A percentile compares a stretch with the other conserved stretches of the same genome.
These are phyloP conservation scores for Geotrichum macrosporum DNA, from an alignment of 1,139 yeast genomes.

Conservation along the genomic window DNA sequence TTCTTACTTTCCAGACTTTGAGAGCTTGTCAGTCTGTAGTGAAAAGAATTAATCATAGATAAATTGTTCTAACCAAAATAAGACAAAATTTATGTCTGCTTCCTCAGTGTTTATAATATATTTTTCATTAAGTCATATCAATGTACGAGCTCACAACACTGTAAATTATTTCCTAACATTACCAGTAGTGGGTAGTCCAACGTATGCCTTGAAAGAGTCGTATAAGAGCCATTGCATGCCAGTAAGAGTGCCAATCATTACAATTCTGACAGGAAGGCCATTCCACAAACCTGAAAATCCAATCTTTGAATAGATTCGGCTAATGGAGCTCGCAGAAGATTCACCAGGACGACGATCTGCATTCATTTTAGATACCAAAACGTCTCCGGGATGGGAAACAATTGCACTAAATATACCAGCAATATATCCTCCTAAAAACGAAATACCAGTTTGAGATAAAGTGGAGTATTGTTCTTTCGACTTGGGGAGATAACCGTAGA, in stretches of 20 bases:
- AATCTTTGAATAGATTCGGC: slow-evolving; percentile 58
- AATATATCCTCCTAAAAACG: slow-evolving; percentile 75
- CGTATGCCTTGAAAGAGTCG: slow-evolving; percentile 71
- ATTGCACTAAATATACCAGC: slow-evolving; percentile 84
- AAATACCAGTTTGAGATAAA: slow-evolving; percentile 70
- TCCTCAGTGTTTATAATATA: no score
- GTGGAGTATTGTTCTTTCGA: slow-evolving; percentile 46
- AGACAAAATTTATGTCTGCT: no score
- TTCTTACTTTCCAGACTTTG: no score
- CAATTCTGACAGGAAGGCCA: slow-evolving; percentile 73
- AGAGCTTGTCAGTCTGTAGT: no score
- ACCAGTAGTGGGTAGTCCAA: slow-evolving; percentile 79
- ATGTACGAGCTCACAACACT: no score
- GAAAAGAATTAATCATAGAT: no score
- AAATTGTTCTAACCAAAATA: no score
- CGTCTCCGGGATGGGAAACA: slow-evolving; percentile 84
- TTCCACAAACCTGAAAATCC: slow-evolving; percentile 79
- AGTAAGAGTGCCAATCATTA: slow-evolving; percentile 82
- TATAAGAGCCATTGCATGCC: slow-evolving; percentile 84
- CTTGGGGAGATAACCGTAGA: slow-evolving; percentile 50
- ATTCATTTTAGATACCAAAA: slow-evolving; percentile 75
- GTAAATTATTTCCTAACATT: slow-evolving; percentile 5
- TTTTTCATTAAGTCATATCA: no score
- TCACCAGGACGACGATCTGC: slow-evolving; percentile 57
- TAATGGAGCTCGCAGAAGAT: slow-evolving; percentile 51